Evolutionary conservation across 768 basidiomycete genomes (phyloP), one percentile per base, ranked within the genome.

Genomic region (Lentinus tigrinus): DNA sequence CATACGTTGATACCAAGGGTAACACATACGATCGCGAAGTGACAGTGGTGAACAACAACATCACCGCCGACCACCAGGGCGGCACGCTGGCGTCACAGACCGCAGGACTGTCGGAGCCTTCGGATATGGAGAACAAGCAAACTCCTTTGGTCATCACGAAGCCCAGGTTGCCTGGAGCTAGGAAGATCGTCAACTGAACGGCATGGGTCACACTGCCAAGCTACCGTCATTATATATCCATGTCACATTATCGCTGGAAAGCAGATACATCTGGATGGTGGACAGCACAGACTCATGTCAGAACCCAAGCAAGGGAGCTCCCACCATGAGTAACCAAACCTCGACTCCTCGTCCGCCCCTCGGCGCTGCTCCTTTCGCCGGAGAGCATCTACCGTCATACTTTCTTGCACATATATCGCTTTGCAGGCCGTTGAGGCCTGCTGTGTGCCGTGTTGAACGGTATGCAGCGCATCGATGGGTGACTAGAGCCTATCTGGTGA

Each of bases 1-100:
- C 68, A 34, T 93, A 90, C 66, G 61, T 69, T 11, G 88, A 91
- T 67, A 63, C 64, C 44, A 70, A 72, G 6, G 85, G 83, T 49
- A 85, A 91, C 70, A 88, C 87, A 0, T 92, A 78, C 69, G 69
- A 71, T 54, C 76, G 88, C 54, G 65, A 74, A 23, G 88, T 92
- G 53, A 75, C 83, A 58, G 85, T 87, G 3, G 80, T 80, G 2
- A 74, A 81, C 61, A 80, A 85, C 65, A 77, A 76, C 65, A 87
- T 92, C 65, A 82, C 82, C 4, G 73, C 81, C 38, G 85, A 91
- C 65, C 67, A 74, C 19, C 73, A 85, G 56, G 74, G 79, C 19
- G 88, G 88, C 19, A 79, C 71, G 39, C 76, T 81, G 31, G 74
- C 76, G 24, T 63, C 69, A 5, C 57, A 36, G 48, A 52, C 4